A percentile compares a stretch with the other conserved stretches of the same genome.
These are phyloP conservation scores for Lactarius pseudohatsudake DNA, from an alignment of 768 basidiomycete genomes.

Conservation along the genomic window DNA sequence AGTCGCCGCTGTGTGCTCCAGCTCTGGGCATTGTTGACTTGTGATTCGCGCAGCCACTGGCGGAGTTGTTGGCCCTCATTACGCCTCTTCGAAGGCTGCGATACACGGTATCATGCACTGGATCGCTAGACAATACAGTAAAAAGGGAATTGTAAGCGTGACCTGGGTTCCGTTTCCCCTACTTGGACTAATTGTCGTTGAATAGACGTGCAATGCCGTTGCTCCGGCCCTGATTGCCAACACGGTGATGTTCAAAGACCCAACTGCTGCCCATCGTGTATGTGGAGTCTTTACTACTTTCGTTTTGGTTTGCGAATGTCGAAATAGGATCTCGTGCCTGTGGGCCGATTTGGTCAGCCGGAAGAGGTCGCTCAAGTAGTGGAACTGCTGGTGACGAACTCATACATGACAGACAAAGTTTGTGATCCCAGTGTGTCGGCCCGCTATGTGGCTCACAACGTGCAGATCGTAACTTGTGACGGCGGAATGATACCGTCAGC, in stretches of 20 bases:
- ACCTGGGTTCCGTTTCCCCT: neutral
- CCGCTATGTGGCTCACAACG: neutral
- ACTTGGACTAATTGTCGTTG: neutral
- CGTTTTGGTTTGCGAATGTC: neutral
- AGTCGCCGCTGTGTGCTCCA: neutral
- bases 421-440: slow-evolving; percentile 5
- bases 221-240: slow-evolving; percentile 53
- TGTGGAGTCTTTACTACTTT: slow-evolving; percentile 13
- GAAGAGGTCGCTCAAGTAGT: slow-evolving; percentile 54
- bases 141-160: slow-evolving; percentile 48
- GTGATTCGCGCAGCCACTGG: slow-evolving; percentile 42
- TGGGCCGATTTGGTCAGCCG: slow-evolving; percentile 51
- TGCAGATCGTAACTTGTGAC: slow-evolving; percentile 28
- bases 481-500: slow-evolving; percentile 29
- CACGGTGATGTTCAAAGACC: slow-evolving; percentile 49
- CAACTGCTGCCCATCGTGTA: slow-evolving; percentile 39
- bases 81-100: slow-evolving; percentile 56
- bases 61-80: slow-evolving; percentile 56
- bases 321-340: slow-evolving; percentile 46
- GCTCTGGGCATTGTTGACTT: neutral
- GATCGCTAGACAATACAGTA: slow-evolving; percentile 51
- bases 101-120: slow-evolving; percentile 55
- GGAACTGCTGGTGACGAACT: slow-evolving; percentile 49
- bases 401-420: slow-evolving; percentile 60
- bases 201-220: slow-evolving; percentile 52